A percentile compares a stretch with the other conserved stretches of the same genome.
Evolutionary conservation across 2,329 filamentous ascomycete species (phyloP).

Genomic region (Chaetothyriales sp.): DNA sequence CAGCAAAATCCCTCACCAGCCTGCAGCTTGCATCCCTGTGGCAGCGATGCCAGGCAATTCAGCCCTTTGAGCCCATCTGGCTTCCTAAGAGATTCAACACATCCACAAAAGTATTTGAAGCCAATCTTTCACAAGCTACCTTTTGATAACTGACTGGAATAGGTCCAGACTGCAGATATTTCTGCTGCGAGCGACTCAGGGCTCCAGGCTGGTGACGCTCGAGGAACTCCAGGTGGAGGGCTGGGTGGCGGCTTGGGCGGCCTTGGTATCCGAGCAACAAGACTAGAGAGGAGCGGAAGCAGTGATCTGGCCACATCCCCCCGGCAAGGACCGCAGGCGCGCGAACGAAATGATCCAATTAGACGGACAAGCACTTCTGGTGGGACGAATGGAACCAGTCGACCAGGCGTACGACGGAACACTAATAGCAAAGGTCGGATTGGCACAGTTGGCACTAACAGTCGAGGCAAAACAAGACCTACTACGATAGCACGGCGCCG

Average conservation of each 20-base stretch:
- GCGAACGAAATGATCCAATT: neutral
- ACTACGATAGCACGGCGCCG: constrained; percentile 8
- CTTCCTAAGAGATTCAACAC: neutral
- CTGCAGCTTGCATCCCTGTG: constrained; percentile 30
- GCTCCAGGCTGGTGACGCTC: neutral
- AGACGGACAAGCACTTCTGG: neutral
- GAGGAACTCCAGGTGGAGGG: neutral
- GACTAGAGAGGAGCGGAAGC: neutral
- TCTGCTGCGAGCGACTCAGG: neutral
- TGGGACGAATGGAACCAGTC: neutral
- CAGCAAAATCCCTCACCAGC: constrained; percentile 25
- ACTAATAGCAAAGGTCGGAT: constrained; percentile 9
- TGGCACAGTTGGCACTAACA: constrained; percentile 5
- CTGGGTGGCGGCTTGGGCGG: no score
- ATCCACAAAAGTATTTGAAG: neutral
- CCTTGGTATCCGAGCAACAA: neutral
- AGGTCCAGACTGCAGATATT: neutral
- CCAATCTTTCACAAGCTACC: neutral
- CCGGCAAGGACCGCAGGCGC: neutral
- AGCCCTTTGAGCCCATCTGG: neutral
- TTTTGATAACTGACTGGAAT: neutral
- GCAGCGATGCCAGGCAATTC: constrained; percentile 7
- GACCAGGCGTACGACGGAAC: constrained; percentile 7
- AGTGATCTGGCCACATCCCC: neutral
- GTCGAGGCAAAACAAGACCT: constrained; percentile 6